Base-by-base conservation (phyloP, 257 asterid species). In the Solanum etuberosum region DNA sequence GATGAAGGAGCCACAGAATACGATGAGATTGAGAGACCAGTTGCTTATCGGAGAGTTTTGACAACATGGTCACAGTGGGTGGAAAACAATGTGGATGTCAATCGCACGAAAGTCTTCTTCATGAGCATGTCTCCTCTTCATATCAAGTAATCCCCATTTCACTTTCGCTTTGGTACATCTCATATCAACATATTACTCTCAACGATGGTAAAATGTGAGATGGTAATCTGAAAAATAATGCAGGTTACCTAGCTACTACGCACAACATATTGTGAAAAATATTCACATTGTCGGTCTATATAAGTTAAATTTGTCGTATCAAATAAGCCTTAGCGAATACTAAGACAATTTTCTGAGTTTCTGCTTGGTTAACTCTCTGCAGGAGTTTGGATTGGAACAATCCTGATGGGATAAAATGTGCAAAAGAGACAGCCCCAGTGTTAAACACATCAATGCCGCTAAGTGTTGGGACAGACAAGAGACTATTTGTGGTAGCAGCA, bases 61-160 rank as follows among this genome's bases (percentile, higher is more conserved):
- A 90, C 86, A 67, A 96, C 99, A 31, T 96, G 99, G 99, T 88
- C 97, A 5, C 86, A 89, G 11, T 96, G 99, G 99, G 94, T 94
- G 8, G 93, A 94, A 20, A 80, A 87, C 46, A 92, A 94, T 51
- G 86, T 96, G 14, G 87, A 96, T 88, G 92, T 93, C 16, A 93
- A 93, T 88, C 91, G 88, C 1, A 96, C 97, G 15, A 90, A 89
- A 88, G 94, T 94, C 23, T 96, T 94, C 91, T 96, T 96, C 91
- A 92, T 94, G 96, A 96, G 99, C 98, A 96, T 86, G 98, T 96
- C 99, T n/a, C 99, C 99, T 86, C 99, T 96, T 82, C 99, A 96
- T 86, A 92, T 95, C 93, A 94, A 92, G 98, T 95, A 95, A 87
- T 38, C 48, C 72, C 32, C 46, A 31, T 32, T 31, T 82, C 85